phyloP scores from a whole-genome alignment of 371 early-diverging fungal species.

The Encephalitozoon romaleae region DNA sequence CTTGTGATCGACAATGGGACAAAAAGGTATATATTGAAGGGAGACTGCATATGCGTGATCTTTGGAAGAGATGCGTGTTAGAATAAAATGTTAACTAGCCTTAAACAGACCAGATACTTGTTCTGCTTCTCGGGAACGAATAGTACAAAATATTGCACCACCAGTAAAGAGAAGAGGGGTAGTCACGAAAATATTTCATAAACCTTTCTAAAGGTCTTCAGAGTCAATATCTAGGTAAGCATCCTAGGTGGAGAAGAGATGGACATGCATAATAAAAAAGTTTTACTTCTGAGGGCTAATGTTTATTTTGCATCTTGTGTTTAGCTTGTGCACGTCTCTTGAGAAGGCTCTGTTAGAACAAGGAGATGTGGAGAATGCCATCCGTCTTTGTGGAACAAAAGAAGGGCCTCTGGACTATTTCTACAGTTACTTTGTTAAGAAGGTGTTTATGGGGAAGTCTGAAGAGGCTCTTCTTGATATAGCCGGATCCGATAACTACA shows the following conservation, averaged over 20 bases:
- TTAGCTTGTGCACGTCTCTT: not conserved
- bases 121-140: constrained; percentile 10
- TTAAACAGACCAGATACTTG: not conserved
- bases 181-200: not conserved
- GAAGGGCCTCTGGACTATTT: not conserved
- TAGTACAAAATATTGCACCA: not conserved
- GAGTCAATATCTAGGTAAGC: too few relatives aligned
- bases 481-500: not conserved
- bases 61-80: not conserved
- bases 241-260: too few relatives aligned
- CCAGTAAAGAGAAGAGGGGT: constrained; percentile 12
- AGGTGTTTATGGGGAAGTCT: constrained; percentile 1
- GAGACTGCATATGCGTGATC: constrained; percentile 31
- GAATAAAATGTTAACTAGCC: not conserved
- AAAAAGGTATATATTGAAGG: constrained; percentile 21
- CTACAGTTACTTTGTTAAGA: constrained; percentile 6
- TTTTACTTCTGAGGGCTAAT: not conserved
- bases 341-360: not conserved
- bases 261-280: not conserved
- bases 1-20: constrained; percentile 16
- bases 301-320: not conserved
- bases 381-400: not conserved
- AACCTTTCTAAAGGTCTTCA: not conserved
- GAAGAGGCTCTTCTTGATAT: not conserved
- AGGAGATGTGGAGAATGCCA: not conserved